Evolutionary conservation across 2,329 filamentous ascomycete species (phyloP).

Genomic region (Hirsutella minnesotensis): DNA sequence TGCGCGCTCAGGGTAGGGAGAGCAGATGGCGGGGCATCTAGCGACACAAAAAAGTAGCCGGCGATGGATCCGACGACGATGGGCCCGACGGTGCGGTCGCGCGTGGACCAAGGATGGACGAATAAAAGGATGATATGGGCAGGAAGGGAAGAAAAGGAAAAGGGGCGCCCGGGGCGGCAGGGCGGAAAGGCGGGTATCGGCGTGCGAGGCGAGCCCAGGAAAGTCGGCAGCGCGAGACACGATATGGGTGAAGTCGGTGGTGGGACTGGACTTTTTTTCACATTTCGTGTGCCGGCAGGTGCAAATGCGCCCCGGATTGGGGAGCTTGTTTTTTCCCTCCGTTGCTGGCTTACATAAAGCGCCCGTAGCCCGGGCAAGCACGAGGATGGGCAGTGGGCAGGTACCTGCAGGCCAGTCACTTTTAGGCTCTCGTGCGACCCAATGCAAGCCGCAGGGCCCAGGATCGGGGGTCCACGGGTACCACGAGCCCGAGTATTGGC

Average conservation of each 20-base stretch:
- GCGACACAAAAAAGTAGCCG: neutral
- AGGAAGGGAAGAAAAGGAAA: neutral
- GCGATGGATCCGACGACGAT: neutral
- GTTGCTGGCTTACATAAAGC: neutral
- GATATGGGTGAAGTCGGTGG: neutral
- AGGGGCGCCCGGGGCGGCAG: neutral
- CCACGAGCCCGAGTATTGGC: too few species aligned
- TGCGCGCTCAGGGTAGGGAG: slow-evolving; percentile 3
- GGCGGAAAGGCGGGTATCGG: neutral
- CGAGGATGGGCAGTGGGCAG: too few species aligned
- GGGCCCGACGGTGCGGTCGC: neutral
- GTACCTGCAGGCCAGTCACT: neutral
- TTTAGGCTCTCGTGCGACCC: neutral
- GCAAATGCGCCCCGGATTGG: neutral
- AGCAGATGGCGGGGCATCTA: slow-evolving; percentile 5
- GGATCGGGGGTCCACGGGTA: too few species aligned
- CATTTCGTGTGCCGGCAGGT: neutral
- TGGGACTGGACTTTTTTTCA: slow-evolving; percentile 2
- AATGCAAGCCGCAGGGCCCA: too few species aligned
- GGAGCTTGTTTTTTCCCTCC: neutral
- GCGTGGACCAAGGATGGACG: neutral
- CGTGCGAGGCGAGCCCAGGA: neutral
- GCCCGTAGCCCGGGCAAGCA: too few species aligned
- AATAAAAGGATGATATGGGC: neutral
- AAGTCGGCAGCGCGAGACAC: neutral